Conservation (phyloP, 2,329 filamentous ascomycete genomes). For the Nigrospora oryzae region DNA sequence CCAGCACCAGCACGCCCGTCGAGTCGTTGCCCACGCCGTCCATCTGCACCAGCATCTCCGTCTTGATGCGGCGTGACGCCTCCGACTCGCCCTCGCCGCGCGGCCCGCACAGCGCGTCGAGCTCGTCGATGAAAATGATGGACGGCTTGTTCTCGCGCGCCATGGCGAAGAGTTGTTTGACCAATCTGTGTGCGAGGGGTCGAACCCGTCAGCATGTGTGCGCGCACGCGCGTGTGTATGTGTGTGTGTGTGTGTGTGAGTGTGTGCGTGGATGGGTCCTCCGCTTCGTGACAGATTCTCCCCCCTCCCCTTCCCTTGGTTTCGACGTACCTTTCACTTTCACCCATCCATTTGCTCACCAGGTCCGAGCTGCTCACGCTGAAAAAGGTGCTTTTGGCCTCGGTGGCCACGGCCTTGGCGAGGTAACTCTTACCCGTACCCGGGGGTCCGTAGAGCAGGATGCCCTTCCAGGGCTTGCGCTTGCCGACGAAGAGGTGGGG, state of each 20-base stretch:
- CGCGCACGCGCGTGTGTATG: no score
- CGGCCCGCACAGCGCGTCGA: slow-evolving; percentile 91
- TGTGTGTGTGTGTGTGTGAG: no score
- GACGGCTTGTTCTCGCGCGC: slow-evolving; percentile 95
- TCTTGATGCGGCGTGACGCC: slow-evolving; percentile 95
- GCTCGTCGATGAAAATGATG: slow-evolving; percentile 98
- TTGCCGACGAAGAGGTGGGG: slow-evolving; percentile 94
- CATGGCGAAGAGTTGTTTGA: slow-evolving; percentile 96
- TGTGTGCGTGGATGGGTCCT: slow-evolving; percentile 1
- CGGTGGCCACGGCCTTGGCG: slow-evolving; percentile 93
- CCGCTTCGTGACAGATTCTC: no score
- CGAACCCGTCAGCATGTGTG: no score
- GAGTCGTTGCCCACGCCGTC: slow-evolving; percentile 96
- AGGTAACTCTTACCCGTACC: slow-evolving; percentile 97
- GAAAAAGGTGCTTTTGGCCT: slow-evolving; percentile 98
- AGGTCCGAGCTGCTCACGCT: slow-evolving; percentile 95
- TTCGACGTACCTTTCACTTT: slow-evolving; percentile 74
- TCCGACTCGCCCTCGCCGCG: slow-evolving; percentile 93
- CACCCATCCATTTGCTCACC: slow-evolving; percentile 99
- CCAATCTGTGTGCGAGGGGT: slow-evolving; percentile 49
- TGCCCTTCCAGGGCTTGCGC: slow-evolving; percentile 96
- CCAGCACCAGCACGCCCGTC: slow-evolving; percentile 86
- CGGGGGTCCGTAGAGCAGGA: slow-evolving; percentile 88
- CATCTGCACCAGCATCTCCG: slow-evolving; percentile 97
- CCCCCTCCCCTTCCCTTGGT: no score